Evolutionary conservation across 2,329 filamentous ascomycete species (phyloP), one percentile per base, ranked within the genome.

Genomic region (Cordyceps javanica): DNA sequence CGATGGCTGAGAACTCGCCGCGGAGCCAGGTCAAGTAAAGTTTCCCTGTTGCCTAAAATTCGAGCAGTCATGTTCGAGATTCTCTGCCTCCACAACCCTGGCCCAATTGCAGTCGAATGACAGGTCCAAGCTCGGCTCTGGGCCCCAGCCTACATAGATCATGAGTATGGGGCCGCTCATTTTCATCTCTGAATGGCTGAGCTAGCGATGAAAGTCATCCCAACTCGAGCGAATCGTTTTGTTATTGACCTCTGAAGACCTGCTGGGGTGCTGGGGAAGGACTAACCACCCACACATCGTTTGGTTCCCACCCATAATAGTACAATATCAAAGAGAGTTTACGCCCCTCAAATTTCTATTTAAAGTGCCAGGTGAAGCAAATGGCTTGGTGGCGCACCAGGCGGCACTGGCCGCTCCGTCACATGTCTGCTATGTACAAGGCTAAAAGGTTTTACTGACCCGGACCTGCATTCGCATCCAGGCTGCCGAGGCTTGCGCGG

Each of bases 401-500:
- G 30, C 25, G 14, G 49, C 23, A 52, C 38, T 13, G 19, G 32
- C n/a, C 16, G 5, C 28, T 23, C 30, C 26, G 30, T 53, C 50
- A 53, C 50, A 53, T 53, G 50, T 16, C 26, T 42, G 25, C 26
- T 16, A 13, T 13, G 23, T 16, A 28, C 49, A 28, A 41, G 36
- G 23, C 19, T 38, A 53, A 25, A 21, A 23, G 2, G 50, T 23
- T 25, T 42, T 53, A 53, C 50, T 42, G 25, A 36, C 8, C 32
- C 16, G 11, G 11, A 41, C 49, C 32, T 41, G 13, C 25, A 52
- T 21, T 51, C 34, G 28, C 4, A 32, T 16, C 11, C 38, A 42
- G 38, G 36, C 26, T 53, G 38, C 50, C 50, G 50, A 53, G 50
- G 50, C 38, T 53, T 52, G n/a, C 16, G 36, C 26, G 16, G n/a